These are phyloP conservation scores for Venturia oleaginea DNA, from an alignment of 2,329 filamentous ascomycete genomes.

Conservation along the genomic window DNA sequence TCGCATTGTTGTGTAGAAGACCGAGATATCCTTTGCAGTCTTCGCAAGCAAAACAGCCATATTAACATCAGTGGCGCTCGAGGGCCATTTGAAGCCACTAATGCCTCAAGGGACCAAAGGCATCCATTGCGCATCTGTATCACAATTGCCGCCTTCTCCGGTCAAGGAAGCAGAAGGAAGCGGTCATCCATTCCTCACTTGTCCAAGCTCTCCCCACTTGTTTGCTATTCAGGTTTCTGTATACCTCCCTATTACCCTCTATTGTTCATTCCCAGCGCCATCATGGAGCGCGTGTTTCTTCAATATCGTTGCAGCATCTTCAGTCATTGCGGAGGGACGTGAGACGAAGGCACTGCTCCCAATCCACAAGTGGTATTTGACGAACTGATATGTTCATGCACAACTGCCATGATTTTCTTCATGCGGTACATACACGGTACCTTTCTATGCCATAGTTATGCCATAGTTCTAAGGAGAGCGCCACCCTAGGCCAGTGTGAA, in stretches of 20 bases:
- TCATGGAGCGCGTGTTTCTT: no score
- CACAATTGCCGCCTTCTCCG: conserved; percentile 19
- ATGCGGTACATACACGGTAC: conserved; percentile 53
- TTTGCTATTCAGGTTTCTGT: no score
- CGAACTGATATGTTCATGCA: conserved; percentile 50
- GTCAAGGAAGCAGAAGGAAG: conserved; percentile 17
- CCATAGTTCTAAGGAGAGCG: conserved; percentile 51
- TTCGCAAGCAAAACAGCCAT: conserved; percentile 57
- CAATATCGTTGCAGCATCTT: conserved; percentile 16
- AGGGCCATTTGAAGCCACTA: conserved; percentile 65
- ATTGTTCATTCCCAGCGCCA: no score
- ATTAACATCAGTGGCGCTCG: conserved; percentile 54
- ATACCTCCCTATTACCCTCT: no score
- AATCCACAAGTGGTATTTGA: conserved; percentile 50
- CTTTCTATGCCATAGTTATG: conserved; percentile 45
- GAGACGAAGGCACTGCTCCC: conserved; percentile 51
- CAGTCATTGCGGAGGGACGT: conserved; percentile 39
- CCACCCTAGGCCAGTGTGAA: conserved; percentile 62
- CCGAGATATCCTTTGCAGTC: conserved; percentile 47
- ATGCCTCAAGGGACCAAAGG: conserved; percentile 51
- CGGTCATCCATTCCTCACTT: no score
- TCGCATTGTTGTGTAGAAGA: conserved; percentile 58
- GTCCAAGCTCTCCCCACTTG: no score
- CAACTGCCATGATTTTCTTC: conserved; percentile 32
- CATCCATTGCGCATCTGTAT: conserved; percentile 22